These are phyloP conservation scores for Alternaria sp. DNA, from an alignment of 2,329 filamentous ascomycete species.

Conservation along the genomic window DNA sequence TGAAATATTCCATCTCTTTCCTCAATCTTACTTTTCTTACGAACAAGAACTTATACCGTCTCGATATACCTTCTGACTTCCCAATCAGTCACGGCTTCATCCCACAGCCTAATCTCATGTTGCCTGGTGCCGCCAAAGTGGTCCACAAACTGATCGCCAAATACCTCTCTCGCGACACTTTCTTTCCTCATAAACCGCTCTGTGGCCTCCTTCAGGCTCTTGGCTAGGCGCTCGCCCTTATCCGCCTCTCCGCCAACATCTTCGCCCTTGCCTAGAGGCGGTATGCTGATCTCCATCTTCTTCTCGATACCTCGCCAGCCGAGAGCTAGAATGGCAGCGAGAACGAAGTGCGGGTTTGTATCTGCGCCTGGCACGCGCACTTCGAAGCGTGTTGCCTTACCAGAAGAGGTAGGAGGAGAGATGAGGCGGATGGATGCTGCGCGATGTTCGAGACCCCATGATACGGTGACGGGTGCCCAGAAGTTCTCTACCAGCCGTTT, in stretches of 20 bases:
- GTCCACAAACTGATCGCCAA: conserved; percentile 94
- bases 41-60: conserved; percentile 29
- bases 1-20: not conserved
- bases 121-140: conserved; percentile 92
- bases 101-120: conserved; percentile 89
- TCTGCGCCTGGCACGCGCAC: conserved; percentile 94
- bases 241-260: conserved; percentile 77
- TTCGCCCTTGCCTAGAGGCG: conserved; percentile 84
- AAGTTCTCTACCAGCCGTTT: conserved; percentile 98
- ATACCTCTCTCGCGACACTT: conserved; percentile 90
- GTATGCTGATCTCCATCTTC: conserved; percentile 81
- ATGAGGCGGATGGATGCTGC: conserved; percentile 91
- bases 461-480: conserved; percentile 97
- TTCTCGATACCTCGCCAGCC: conserved; percentile 93
- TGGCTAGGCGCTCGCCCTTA: conserved; percentile 78
- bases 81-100: conserved; percentile 97
- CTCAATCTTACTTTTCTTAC: not conserved
- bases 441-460: conserved; percentile 94
- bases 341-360: conserved; percentile 84
- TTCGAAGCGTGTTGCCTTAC: conserved; percentile 89
- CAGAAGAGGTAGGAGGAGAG: conserved; percentile 81
- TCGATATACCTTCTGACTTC: conserved; percentile 60
- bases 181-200: conserved; percentile 75
- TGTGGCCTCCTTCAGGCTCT: conserved; percentile 83
- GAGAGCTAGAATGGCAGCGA: conserved; percentile 83